Base-by-base conservation (phyloP, 176 grass and related monocot genomes). In the Cocos nucifera region DNA sequence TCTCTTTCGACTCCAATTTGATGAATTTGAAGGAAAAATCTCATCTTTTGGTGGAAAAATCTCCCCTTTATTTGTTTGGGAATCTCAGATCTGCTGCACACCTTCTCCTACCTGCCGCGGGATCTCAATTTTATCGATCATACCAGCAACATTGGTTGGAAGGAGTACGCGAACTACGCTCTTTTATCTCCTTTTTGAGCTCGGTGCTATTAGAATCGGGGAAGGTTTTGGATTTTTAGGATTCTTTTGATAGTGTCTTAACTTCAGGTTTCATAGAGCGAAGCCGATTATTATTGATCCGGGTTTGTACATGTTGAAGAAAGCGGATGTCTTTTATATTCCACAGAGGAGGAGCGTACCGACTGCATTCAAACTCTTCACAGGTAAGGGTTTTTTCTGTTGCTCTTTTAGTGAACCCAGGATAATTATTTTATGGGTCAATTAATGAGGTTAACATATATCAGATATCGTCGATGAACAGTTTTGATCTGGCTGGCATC, bases 81-180 rank as follows among this genome's bases (percentile, higher is more conserved):
- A 44, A 12, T 44, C 25, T 19, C 67, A 95, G 89, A 95, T 61
- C 62, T 95, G 72, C 75, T 95, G 69, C 75, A 95, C 15, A 80
- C 87, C 55, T 89, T 95, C 84, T 85, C 85, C 2, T 63, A 82
- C 62, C 61, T 95, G 69, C 89, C 89, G 53, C 75, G 89, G 22
- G 89, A 95, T 64, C 89, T 95, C 61, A 94, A 94, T 80, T 94
- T 94, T 75, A 84, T 94, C 12, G 89, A 94, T 32, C 89, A 94
- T 66, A 94, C 89, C 16, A 85, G 89, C 49, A 67, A 88, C 73
- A 87, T 94, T 23, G 75, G 71, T 50, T 94, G 89, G 89, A 94
- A 95, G 71, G 89, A 83, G 89, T 89, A 65, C 17, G 83, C 66
- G 18, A 44, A 44, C 10, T 12, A 12, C 35, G 35, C 10, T 44